Evolutionary conservation across 805 yeast species (phyloP), one percentile per base, ranked within the genome.

Genomic region (Nakazawaea pomicola): DNA sequence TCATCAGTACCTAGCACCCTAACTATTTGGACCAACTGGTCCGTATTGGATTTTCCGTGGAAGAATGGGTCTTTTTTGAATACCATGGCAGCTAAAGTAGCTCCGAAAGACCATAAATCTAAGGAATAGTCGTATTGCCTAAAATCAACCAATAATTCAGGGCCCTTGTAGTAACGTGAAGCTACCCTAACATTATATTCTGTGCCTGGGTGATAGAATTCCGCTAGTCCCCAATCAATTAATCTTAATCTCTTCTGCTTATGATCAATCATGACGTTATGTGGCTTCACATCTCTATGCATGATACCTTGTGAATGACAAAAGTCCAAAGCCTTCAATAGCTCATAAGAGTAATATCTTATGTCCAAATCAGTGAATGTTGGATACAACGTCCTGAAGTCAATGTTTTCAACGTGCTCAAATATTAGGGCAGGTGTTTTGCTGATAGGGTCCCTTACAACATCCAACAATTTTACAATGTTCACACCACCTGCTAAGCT

Each of bases 151-250:
- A 90, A 68, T 44, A 90, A 65, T 57, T 90, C 97, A 3, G 97
- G 97, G 3, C 96, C 96, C 62, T 90, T 90, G 62, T 83, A 90
- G 58, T 87, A 88, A 50, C 97, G 67, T 4, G 95, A 86, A 2
- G 97, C 96, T 14, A 90, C 97, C 49, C 97, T 73, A 16, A 90
- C 96, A 55, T 90, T 90, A 55, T 86, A 90, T 53, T 87, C 95
- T 57, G 78, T 83, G 11, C 88, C 88, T 18, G 87, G 79, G 57
- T 90, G 96, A 56, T 89, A 89, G 57, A 87, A 89, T 60, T 90
- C 97, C 7, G 97, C 96, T 39, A 90, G 65, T 6, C 97, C 97
- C 96, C 96, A 90, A 62, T 90, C 97, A 41, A 90, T 89, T 49
- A 89, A 72, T 48, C 95, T 74, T 51, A 90, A 65, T 54, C 75